Evolutionary conservation across 176 grass and related monocot genomes (phyloP), one percentile per base, ranked within the genome.

Genomic region (Oryza longistaminata): DNA sequence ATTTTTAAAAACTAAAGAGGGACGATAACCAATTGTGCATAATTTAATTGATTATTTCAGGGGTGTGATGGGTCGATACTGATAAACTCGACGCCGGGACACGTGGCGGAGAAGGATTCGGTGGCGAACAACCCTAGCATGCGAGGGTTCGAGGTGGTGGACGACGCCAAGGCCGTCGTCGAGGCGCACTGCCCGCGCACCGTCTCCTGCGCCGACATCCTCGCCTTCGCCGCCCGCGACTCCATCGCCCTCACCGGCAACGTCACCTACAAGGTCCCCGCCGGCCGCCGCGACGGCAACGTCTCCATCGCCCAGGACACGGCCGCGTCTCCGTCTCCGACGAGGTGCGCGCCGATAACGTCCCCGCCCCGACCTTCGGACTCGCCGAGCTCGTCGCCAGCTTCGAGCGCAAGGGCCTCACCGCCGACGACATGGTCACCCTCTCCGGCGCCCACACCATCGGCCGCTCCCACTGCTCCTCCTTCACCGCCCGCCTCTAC

Each of bases 181-280:
- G 92, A 94, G 52, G 35, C 64, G 17, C 49, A 58, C 50, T 88
- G 92, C 86, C 92, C 86, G 2, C n/a, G 55, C 66, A 94, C 86
- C 26, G 88, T 94, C 66, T 94, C 92, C 16, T 93, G 92, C 83
- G 92, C 88, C 53, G 92, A 93, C 79, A 11, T 78, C 74, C 15
- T 93, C 26, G 83, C 92, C 66, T 90, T 93, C 65, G 88, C 88
- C 0, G 88, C 92, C 0, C 88, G 92, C 3, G 92, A 94, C 87
- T 44, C 50, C n/a, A n/a, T n/a, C 0, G 25, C 89, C 31, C 46
- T 91, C 10, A 73, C 87, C 43, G 81, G 84, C 40, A 66, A 76
- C 64, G 31, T 83, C 64, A 24, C 86, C 27, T 93, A 83, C 45
- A 0, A 5, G 0, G 79, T 93, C 1, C 86, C 88, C 12, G 50